Conservation (phyloP, 2,329 filamentous ascomycete genomes). For the Zymoseptoria tritici region DNA sequence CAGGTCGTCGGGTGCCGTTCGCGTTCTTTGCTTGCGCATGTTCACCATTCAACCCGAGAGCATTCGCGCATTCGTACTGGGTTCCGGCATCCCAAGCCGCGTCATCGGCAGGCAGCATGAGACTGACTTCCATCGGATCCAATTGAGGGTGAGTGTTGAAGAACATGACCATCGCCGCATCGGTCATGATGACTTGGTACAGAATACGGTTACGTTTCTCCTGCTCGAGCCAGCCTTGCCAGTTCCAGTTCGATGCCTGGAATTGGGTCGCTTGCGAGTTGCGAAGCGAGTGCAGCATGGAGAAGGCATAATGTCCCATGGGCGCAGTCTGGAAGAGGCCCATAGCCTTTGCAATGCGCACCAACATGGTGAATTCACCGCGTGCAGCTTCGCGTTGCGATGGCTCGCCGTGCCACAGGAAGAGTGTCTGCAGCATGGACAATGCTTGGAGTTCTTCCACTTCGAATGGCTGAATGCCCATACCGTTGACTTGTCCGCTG, state of each 20-base stretch:
- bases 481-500: constrained; percentile 34
- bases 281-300: constrained; percentile 54
- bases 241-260: constrained; percentile 52
- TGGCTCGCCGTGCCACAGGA: constrained; percentile 64
- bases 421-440: constrained; percentile 53
- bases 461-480: constrained; percentile 32
- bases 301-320: constrained; percentile 43
- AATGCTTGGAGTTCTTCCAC: constrained; percentile 63
- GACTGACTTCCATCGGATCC: constrained; percentile 54
- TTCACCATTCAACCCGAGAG: constrained; percentile 56
- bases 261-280: constrained; percentile 39
- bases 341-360: constrained; percentile 50
- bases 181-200: constrained; percentile 57
- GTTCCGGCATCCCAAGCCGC: constrained; percentile 63
- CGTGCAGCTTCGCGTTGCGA: constrained; percentile 58
- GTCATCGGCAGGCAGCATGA: constrained; percentile 67
- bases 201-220: constrained; percentile 60
- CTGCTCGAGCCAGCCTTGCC: constrained; percentile 62
- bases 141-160: constrained; percentile 62
- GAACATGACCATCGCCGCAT: constrained; percentile 60
- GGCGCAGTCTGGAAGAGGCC: constrained; percentile 50
- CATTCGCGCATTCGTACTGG: constrained; percentile 53
- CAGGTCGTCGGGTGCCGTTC: constrained; percentile 55
- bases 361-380: constrained; percentile 51
- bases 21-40: constrained; percentile 52